Evolutionary conservation across 805 yeast species (phyloP).

Genomic region (Candida rishiriensis): DNA sequence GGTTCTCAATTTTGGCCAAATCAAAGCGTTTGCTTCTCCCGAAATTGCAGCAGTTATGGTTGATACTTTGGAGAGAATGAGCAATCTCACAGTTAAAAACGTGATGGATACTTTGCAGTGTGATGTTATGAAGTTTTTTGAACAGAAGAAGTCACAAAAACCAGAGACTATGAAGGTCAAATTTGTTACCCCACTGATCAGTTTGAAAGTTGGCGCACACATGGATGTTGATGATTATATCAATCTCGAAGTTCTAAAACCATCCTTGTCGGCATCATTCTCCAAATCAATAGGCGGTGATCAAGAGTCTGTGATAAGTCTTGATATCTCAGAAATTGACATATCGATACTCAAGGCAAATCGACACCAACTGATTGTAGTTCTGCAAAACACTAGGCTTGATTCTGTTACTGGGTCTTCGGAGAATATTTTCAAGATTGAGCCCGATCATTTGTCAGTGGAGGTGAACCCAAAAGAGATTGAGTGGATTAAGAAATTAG

Average conservation of each 20-base stretch:
- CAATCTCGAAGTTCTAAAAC: constrained; percentile 31
- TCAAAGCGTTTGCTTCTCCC: constrained; percentile 47
- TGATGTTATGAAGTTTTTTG: constrained; percentile 45
- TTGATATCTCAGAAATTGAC: constrained; percentile 9
- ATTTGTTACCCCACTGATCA: constrained; percentile 42
- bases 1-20: constrained; percentile 49
- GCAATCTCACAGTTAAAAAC: constrained; percentile 38
- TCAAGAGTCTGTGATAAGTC: constrained; percentile 2
- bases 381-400: constrained; percentile 3
- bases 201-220: constrained; percentile 18
- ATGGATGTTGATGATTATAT: constrained; percentile 21
- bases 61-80: constrained; percentile 35
- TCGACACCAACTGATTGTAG: constrained; percentile 10
- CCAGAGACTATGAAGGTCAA: constrained; percentile 40
- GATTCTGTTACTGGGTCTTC: not conserved
- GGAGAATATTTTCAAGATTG: constrained; percentile 6
- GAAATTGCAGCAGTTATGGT: constrained; percentile 12
- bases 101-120: constrained; percentile 64
- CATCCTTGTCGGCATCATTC: constrained; percentile 31
- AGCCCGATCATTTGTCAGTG: constrained; percentile 12
- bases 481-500: constrained; percentile 16
- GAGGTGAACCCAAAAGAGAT: constrained; percentile 18
- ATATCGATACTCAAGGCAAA: constrained; percentile 7
- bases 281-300: constrained; percentile 8
- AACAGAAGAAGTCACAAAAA: constrained; percentile 5